Base-by-base conservation (phyloP, 495 filamentous ascomycete species). In the Symbiotaphrina buchneri region DNA sequence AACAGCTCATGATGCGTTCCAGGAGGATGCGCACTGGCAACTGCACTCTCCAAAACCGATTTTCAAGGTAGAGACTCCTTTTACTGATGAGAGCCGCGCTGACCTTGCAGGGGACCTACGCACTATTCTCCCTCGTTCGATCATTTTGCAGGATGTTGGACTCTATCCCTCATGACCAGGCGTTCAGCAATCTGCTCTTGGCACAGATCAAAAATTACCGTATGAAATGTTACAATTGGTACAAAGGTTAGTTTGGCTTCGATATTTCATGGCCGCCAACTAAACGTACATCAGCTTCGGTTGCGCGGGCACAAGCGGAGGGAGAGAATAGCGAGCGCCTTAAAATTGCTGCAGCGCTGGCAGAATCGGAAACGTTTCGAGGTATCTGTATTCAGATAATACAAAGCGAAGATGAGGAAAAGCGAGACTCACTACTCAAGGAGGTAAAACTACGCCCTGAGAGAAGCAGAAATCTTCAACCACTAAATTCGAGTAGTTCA, bases 61-160 rank as follows among this genome's bases (percentile, higher is more conserved):
- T 8, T 93, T 95, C 57, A 85, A 76, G 51, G 60, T 59, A 44
- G 32, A 39, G n/a, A n/a, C n/a, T n/a, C 39, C 14, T 16, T 28
- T 35, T 21, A 4, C 14, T 22, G 10, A 21, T 7, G 15, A 19
- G 19, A 5, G 15, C 14, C 20, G 10, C 31, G 17, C 32, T 41
- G 16, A 38, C 19, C 25, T 22, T 16, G n/a, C 27, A 62, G 54
- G 87, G 90, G n/a, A 75, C 85, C 3, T 65, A 71, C 5, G 75
- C 77, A 24, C 92, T 95, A 51, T 85, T 81, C 54, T 63, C 68
- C 5, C 63, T 93, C 18, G 69, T 95, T 31, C 75, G 71, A 5
- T 77, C 77, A 16, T 92, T 99, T 37, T 93, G 87, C 53, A 74
- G 71, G 39, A 83, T 99, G 78, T 60, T 99, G 18, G 82, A 83